Evolutionary conservation across 2,329 filamentous ascomycete genomes (phyloP), one percentile per base, ranked within the genome.

Genomic region (Gremmenia infestans): DNA sequence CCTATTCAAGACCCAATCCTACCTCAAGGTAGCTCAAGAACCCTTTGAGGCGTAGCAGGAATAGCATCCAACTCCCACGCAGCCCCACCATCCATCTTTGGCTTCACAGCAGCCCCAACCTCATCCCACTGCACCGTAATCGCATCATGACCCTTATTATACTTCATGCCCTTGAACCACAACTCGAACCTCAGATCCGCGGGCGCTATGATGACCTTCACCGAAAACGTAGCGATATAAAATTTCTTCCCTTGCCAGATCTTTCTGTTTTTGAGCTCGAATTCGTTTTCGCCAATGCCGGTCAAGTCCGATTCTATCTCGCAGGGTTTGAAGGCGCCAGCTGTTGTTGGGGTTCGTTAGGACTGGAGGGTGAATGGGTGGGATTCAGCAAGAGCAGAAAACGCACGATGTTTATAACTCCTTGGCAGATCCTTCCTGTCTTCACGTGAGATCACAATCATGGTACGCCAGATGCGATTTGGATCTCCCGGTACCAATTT

Each of bases 171-270:
- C 1, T 64, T 70, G 56, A 73, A 75, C 75, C 75, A 77, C 2
- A 77, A 59, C 55, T 74, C 73, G 45, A 77, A 77, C 4, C 68
- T 63, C 36, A 85, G 69, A 54, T 85, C 81, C 0, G 82, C 77
- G 0, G 79, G 75, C 1, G 79, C 80, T 2, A 80, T 76, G 36
- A 82, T 71, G 5, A 81, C 79, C 52, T 81, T 75, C 0, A 85
- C 74, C 48, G 81, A 77, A 52, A 76, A 77, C 14, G 67, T 67
- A 43, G 72, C 74, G 7, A 73, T 59, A 46, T 72, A 76, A 52
- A 70, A 76, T 49, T 68, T 65, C 4, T 72, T 69, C n/a, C 65
- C 67, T 3, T 63, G 63, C 50, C 74, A 71, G n/a, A 72, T 70
- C 3, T 70, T 58, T 43, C 74, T 74, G 45, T 73, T 62, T 57